phyloP scores from a whole-genome alignment of 2,329 filamentous ascomycete genomes.

The Colletotrichum viniferum region DNA sequence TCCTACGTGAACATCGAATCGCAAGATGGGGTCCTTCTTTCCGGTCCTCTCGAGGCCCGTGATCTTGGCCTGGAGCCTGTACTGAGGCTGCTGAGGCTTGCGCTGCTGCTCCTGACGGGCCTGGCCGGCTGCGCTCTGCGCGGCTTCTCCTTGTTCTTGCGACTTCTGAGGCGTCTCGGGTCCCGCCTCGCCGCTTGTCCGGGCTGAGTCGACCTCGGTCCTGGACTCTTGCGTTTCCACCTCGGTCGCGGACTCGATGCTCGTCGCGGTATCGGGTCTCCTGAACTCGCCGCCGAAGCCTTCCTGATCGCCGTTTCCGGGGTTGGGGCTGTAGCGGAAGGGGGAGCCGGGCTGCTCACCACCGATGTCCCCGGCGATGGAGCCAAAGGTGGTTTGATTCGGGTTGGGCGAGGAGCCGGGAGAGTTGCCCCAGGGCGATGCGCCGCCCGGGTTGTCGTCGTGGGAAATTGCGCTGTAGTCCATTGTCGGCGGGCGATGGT shows the following conservation, averaged over 20 bases:
- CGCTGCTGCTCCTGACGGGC: slow-evolving; percentile 52
- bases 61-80: slow-evolving; percentile 92
- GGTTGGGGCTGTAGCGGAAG: slow-evolving; percentile 48
- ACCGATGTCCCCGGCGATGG: slow-evolving; percentile 31
- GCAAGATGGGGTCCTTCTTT: slow-evolving; percentile 92
- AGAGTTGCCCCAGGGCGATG: slow-evolving; percentile 62
- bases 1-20: slow-evolving; percentile 95
- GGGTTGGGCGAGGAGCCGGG: slow-evolving; percentile 55
- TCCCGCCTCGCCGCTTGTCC: slow-evolving; percentile 18
- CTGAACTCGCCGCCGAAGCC: slow-evolving; percentile 39
- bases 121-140: slow-evolving; percentile 19
- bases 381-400: slow-evolving; percentile 47
- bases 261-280: slow-evolving; percentile 52
- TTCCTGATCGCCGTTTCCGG: slow-evolving; percentile 46
- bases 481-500: slow-evolving; percentile 39
- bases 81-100: slow-evolving; percentile 66
- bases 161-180: slow-evolving; percentile 26
- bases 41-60: slow-evolving; percentile 91
- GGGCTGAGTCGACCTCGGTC: slow-evolving; percentile 23
- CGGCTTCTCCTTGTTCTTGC: slow-evolving; percentile 27
- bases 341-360: slow-evolving; percentile 45
- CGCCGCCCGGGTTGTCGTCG: slow-evolving; percentile 58
- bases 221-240: slow-evolving; percentile 40
- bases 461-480: slow-evolving; percentile 63
- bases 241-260: slow-evolving; percentile 49